phyloP scores from a whole-genome alignment of 148 eudicot genomes.

The Rhododendron vialii region DNA sequence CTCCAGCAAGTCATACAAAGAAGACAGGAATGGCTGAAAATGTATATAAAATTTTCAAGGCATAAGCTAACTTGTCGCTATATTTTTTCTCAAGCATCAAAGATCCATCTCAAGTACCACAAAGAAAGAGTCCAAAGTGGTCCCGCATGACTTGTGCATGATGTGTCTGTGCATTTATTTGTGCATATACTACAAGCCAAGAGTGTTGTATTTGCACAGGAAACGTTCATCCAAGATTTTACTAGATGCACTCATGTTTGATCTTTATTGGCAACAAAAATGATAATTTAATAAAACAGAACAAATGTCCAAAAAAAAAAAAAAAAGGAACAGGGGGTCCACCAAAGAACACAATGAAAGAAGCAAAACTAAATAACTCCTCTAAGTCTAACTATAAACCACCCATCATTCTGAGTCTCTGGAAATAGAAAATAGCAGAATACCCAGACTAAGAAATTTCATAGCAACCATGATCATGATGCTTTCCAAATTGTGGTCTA shows the following conservation, averaged over 20 bases:
- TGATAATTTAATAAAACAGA: background rate
- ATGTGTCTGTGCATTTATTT: background rate
- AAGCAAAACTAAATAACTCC: background rate
- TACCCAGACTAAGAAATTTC: background rate
- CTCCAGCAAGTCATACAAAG: constrained; percentile 74
- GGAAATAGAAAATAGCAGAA: background rate
- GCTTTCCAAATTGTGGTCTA: background rate
- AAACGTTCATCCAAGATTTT: background rate
- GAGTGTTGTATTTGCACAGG: background rate
- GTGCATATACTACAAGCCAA: background rate
- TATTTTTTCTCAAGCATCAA: background rate
- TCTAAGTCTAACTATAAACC: background rate
- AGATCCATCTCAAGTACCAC: constrained; percentile 7
- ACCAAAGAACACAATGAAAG: background rate
- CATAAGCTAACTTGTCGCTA: background rate
- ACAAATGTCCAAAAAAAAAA: background rate
- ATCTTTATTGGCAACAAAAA: background rate
- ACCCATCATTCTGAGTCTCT: background rate
- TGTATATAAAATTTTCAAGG: constrained; percentile 5
- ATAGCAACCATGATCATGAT: background rate
- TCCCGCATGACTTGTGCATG: background rate
- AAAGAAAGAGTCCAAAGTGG: background rate
- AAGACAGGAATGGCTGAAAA: constrained; percentile 61
- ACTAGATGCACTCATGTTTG: background rate
- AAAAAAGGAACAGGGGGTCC: background rate